A percentile compares a stretch with the other conserved stretches of the same genome.
Conservation (phyloP, 768 basidiomycete genomes). For the Hirschioporus abietinus region DNA sequence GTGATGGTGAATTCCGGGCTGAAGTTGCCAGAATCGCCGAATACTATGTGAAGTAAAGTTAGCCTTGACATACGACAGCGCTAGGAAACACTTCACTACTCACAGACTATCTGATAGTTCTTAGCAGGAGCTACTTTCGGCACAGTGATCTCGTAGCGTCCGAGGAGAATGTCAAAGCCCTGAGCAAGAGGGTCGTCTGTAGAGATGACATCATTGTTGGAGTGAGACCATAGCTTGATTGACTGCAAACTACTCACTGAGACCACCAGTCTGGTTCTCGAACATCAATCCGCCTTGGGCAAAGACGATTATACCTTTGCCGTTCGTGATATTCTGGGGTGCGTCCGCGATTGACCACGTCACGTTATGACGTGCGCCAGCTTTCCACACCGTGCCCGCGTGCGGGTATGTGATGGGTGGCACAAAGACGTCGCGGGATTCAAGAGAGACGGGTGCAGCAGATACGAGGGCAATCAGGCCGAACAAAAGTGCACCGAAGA, state of each 20-base stretch:
- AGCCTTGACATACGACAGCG: conserved; percentile 1
- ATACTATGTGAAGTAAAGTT: conserved; percentile 19
- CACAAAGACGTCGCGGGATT: conserved; percentile 19
- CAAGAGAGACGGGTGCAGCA: background rate
- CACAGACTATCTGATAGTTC: conserved; percentile 4
- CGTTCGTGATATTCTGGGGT: conserved; percentile 21
- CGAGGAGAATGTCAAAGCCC: conserved; percentile 1
- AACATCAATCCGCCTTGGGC: background rate
- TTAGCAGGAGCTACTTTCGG: background rate
- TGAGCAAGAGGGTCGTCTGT: conserved; percentile 4
- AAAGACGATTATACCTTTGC: conserved; percentile 4
- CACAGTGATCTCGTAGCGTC: conserved; percentile 3
- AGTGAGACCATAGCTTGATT: background rate
- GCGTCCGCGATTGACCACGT: conserved; percentile 21
- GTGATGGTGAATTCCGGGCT: conserved; percentile 25
- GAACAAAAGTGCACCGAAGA: background rate
- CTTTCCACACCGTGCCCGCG: conserved; percentile 19
- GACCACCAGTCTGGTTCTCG: background rate
- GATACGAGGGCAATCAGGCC: background rate
- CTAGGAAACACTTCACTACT: background rate
- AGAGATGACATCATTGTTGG: background rate
- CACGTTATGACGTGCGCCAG: conserved; percentile 20
- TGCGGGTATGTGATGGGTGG: conserved; percentile 24
- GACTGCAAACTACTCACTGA: background rate
- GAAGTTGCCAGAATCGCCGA: conserved; percentile 28